Conservation (phyloP, 352 stramenopile species). For the Pythium aristosporum region DNA sequence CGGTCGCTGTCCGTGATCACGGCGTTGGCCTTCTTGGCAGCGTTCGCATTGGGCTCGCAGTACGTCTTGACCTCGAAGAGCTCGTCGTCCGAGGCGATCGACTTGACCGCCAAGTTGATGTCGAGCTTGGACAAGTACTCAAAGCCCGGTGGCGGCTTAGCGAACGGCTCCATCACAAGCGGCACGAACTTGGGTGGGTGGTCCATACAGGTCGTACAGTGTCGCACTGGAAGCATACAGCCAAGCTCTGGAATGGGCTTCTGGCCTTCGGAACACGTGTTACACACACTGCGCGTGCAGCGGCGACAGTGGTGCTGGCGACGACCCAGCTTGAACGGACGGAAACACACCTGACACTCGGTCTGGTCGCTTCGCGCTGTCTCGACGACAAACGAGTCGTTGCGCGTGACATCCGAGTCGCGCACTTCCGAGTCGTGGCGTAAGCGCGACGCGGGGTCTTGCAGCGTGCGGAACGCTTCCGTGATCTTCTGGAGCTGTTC, state of each 20-base stretch:
- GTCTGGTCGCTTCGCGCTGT: constrained; percentile 80
- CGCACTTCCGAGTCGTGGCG: constrained; percentile 65
- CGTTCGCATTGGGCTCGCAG: constrained; percentile 70
- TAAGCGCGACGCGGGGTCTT: constrained; percentile 53
- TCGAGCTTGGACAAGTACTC: constrained; percentile 86
- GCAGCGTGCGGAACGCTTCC: constrained; percentile 71
- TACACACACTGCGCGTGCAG: constrained; percentile 83
- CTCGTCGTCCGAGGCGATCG: constrained; percentile 44
- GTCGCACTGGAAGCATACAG: constrained; percentile 72
- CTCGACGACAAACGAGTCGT: constrained; percentile 64
- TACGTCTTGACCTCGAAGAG: constrained; percentile 76
- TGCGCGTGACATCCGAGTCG: constrained; percentile 45
- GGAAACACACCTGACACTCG: constrained; percentile 89
- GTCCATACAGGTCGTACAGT: constrained; percentile 82
- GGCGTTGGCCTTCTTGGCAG: constrained; percentile 52
- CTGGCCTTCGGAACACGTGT: constrained; percentile 77
- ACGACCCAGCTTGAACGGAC: constrained; percentile 82
- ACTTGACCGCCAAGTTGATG: constrained; percentile 64
- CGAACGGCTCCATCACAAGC: constrained; percentile 71
- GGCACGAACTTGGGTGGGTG: constrained; percentile 78
- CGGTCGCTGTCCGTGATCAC: constrained; percentile 76
- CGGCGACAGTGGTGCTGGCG: constrained; percentile 83
- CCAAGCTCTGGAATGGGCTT: constrained; percentile 85
- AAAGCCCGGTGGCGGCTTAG: constrained; percentile 76
- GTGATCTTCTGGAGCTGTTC: constrained; percentile 79